Evolutionary conservation across 306 rosid genomes (phyloP).

Genomic region (Rubus parviflorus): DNA sequence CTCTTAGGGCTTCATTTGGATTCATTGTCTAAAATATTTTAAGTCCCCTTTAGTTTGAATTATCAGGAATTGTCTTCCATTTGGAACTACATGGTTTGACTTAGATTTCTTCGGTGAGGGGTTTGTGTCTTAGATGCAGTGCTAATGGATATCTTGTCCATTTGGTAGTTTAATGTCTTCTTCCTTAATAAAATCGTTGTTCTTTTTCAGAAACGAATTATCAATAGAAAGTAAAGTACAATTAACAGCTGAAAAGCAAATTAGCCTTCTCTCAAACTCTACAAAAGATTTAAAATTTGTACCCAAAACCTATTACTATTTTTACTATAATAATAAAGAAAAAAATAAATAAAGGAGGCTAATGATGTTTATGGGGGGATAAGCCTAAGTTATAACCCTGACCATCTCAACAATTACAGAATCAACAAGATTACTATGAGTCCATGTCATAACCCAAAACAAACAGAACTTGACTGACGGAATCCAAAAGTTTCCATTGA

Average conservation of each 20-base stretch:
- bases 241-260: neutral
- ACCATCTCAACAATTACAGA: neutral
- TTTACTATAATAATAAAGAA: too few relatives aligned
- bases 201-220: neutral
- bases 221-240: neutral
- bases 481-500: neutral
- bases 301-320: neutral
- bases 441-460: neutral
- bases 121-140: neutral
- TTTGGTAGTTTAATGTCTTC: too few relatives aligned
- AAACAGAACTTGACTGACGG: neutral
- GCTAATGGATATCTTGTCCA: neutral
- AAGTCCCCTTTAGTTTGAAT: neutral
- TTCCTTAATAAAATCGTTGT: too few relatives aligned
- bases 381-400: too few relatives aligned
- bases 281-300: neutral
- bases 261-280: neutral
- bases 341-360: neutral
- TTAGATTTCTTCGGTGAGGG: neutral
- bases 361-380: neutral
- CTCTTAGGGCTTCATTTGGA: neutral
- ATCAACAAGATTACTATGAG: too few relatives aligned
- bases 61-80: neutral
- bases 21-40: neutral
- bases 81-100: neutral